Evolutionary conservation across 257 asterid species (phyloP), one percentile per base, ranked within the genome.

Genomic region (Rauvolfia tetraphylla): DNA sequence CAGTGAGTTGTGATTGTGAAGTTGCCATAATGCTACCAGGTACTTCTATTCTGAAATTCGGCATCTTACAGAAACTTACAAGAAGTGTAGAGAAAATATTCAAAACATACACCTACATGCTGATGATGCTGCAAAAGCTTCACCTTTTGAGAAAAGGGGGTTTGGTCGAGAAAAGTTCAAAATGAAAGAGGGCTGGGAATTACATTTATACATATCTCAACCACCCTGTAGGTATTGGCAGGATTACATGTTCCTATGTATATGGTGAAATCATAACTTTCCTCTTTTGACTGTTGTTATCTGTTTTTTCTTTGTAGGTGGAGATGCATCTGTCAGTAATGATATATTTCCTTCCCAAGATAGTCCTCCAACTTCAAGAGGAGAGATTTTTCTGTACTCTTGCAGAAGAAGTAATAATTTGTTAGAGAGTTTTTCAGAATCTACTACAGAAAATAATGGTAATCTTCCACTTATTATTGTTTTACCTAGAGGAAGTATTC

Each of bases 171-270:
- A 77, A 75, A 88, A 80, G 76, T 87, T 84, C 78, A 87, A 74
- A 83, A 73, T 95, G 84, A 84, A 71, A 81, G 81, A 79, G 56
- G 91, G 95, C 38, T 87, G 85, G 94, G 80, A 87, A 78, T 83
- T 95, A 78, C 97, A 95, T 86, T 75, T 95, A 82, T 95, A 92
- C 78, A 82, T 91, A 75, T 92, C 99, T 41, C 98, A 92, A 75
- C 86, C 88, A 81, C 99, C 98, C 75, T 95, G 98, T 95, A 83
- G 83, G 95, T 88, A 46, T 71, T 82, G 61, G 75, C 59, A 65
- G 33, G 41, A 53, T 78, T 72, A 22, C 68, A 51, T 76, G 59
- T 68, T 57, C 46, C 44, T 79, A 71, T 62, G 72, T 63, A 56
- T 46, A 36, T 36, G 44, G 15, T 36, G 4, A 66, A 2, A 3